Evolutionary conservation across 352 stramenopile species (phyloP).

Genomic region (Phytophthora sp.): DNA sequence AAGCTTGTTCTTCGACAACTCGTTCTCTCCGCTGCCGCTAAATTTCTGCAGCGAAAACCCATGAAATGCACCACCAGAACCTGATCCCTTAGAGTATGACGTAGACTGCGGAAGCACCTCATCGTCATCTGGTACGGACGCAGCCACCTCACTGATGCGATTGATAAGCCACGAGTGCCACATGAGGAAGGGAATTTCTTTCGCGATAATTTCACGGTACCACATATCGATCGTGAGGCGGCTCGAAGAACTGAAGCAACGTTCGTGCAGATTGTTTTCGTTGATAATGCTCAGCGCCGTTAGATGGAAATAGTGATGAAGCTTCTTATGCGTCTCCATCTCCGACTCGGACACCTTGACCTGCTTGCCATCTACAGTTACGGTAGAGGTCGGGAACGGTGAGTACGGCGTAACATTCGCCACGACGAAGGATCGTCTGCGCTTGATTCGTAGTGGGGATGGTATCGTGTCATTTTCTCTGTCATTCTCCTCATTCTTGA

Average conservation of each 20-base stretch:
- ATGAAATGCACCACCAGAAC: constrained; percentile 27
- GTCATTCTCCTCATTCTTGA: background rate
- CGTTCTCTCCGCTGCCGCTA: constrained; percentile 12
- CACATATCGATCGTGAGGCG: constrained; percentile 85
- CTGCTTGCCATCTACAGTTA: constrained; percentile 39
- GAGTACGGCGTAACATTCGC: constrained; percentile 38
- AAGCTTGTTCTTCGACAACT: constrained; percentile 23
- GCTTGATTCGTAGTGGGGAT: constrained; percentile 29
- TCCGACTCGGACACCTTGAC: constrained; percentile 60
- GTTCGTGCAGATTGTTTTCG: constrained; percentile 83
- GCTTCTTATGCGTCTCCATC: constrained; percentile 79
- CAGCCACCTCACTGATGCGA: constrained; percentile 71
- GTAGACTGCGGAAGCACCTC: constrained; percentile 5
- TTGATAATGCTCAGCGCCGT: constrained; percentile 88
- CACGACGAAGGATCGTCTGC: constrained; percentile 32
- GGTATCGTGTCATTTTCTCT: constrained; percentile 12
- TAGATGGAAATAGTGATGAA: constrained; percentile 90
- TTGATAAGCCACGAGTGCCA: constrained; percentile 89
- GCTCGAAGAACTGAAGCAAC: constrained; percentile 81
- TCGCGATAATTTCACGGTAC: constrained; percentile 78
- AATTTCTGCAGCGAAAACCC: constrained; percentile 36
- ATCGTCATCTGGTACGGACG: constrained; percentile 52
- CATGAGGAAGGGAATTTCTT: constrained; percentile 75
- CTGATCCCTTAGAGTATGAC: constrained; percentile 14
- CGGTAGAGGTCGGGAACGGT: constrained; percentile 40